Base-by-base conservation (phyloP, 352 stramenopile genomes). In the Phytophthora cryptogea region DNA sequence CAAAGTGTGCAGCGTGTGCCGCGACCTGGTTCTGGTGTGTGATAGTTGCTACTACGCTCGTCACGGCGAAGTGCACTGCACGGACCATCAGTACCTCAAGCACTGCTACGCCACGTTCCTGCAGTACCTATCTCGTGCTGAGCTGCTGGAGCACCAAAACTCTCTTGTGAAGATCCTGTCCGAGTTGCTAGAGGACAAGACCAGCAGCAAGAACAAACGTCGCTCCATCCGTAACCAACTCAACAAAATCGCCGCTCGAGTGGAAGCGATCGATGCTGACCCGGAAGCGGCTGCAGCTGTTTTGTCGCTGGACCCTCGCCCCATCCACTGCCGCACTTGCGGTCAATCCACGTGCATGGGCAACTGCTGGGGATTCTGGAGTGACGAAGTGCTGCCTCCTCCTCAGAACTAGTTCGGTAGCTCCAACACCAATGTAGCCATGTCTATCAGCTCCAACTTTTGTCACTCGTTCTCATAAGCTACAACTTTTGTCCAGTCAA, bases 331-430 rank as follows among this genome's bases (percentile, higher is more conserved):
- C 50, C 80, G 80, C 37, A 90, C 80, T 6, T 90, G 80, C 36
- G 80, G 80, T 39, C 55, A 72, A 4, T 37, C 61, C 13, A 63
- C 60, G 31, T 90, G 80, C 63, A 73, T 76, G 50, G 80, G 80
- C 59, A 90, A 86, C 23, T 90, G 80, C 64, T 90, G 80, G 80
- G 80, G 80, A 9, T 90, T 90, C 52, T 90, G 80, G 80, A 90
- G 78, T 52, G 80, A 90, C 43, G 57, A 76, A 59, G 40, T 73
- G 43, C 44, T 74, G 48, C 41, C 57, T 43, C 33, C 54, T 54
- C 54, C 54, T 2, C 43, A 66, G 30, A 67, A 67, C 46, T 64
- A 57, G 42, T 42, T 10, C 36, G 3, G 31, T 11, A 11, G 9
- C 11, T 14, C 32, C 32, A n/a, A 28, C 23, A 27, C 13, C 43